A percentile compares a stretch with the other conserved stretches of the same genome.
These are phyloP conservation scores for Magnolia kwangsiensis DNA, from an alignment of 164 flowering plant genomes.

Conservation along the genomic window DNA sequence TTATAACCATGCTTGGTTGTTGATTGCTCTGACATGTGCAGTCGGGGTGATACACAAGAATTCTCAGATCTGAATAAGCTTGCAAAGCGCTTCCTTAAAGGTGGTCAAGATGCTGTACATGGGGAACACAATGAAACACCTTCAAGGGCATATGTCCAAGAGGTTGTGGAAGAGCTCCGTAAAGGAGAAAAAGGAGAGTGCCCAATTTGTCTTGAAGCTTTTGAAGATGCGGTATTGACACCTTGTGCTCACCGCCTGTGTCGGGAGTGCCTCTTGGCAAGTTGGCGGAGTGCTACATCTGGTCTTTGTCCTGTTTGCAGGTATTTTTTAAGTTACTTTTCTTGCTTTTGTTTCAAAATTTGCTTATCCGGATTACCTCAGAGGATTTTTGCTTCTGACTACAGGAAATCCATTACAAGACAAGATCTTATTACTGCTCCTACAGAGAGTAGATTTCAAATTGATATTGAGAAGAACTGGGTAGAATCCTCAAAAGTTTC, in stretches of 20 bases:
- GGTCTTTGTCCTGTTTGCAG: conserved; percentile 98
- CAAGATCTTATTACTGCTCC: conserved; percentile 96
- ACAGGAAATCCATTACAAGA: conserved; percentile 66
- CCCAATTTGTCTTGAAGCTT: conserved; percentile 97
- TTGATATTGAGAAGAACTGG: conserved; percentile 95
- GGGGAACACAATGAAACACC: conserved; percentile 53
- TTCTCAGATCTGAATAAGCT: conserved; percentile 87
- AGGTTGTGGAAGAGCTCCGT: conserved; percentile 86
- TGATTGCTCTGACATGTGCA: conserved; percentile 29
- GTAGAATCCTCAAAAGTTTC: conserved; percentile 84
- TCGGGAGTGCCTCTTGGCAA: conserved; percentile 89
- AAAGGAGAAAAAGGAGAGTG: conserved; percentile 94
- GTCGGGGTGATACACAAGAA: conserved; percentile 97
- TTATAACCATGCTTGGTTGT: conserved; percentile 9
- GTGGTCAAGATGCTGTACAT: conserved; percentile 34
- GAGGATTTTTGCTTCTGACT: conserved; percentile 4
- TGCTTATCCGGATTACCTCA: background rate
- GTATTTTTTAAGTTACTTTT: conserved; percentile 35
- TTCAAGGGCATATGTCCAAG: conserved; percentile 81
- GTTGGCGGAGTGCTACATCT: conserved; percentile 75
- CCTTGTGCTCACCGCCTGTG: conserved; percentile 97
- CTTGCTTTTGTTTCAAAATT: background rate
- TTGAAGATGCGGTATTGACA: conserved; percentile 97
- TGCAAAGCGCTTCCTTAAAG: conserved; percentile 82
- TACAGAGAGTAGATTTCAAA: conserved; percentile 73